Evolutionary conservation across 2,329 filamentous ascomycete species (phyloP).

Genomic region (Domatiomyces catenatus): DNA sequence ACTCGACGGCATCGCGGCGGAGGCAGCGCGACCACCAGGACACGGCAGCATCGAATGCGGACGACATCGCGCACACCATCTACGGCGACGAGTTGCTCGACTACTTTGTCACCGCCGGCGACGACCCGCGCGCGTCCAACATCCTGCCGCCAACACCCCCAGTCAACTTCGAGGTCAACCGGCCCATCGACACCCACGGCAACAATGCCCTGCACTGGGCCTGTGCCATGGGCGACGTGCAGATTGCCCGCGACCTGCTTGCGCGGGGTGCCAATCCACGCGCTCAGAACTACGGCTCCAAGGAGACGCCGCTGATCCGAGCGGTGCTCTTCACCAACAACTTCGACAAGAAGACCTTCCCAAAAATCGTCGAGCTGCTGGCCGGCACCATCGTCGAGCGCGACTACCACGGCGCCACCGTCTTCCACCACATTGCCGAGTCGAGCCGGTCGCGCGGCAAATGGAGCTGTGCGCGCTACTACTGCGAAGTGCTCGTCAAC

Average conservation of each 20-base stretch:
- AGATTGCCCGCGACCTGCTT: slow-evolving; percentile 77
- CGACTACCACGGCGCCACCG: slow-evolving; percentile 69
- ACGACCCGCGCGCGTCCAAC: slow-evolving; percentile 49
- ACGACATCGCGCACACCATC: slow-evolving; percentile 71
- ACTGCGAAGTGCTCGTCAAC: slow-evolving; percentile 80
- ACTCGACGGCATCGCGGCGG: slow-evolving; percentile 44
- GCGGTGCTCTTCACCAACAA: slow-evolving; percentile 95
- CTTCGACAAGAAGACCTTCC: slow-evolving; percentile 83
- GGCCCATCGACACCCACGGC: slow-evolving; percentile 80
- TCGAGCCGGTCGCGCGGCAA: slow-evolving; percentile 77
- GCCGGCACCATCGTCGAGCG: slow-evolving; percentile 64
- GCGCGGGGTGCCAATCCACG: slow-evolving; percentile 65
- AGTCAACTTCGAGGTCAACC: slow-evolving; percentile 71
- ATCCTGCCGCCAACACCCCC: slow-evolving; percentile 59
- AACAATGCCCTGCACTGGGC: slow-evolving; percentile 96
- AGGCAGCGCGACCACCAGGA: slow-evolving; percentile 58
- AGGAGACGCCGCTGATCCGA: slow-evolving; percentile 87
- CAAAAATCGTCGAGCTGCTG: slow-evolving; percentile 66
- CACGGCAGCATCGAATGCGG: slow-evolving; percentile 21
- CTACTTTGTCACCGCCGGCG: slow-evolving; percentile 81
- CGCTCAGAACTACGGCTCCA: slow-evolving; percentile 55
- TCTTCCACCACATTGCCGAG: slow-evolving; percentile 86
- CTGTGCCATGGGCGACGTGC: slow-evolving; percentile 88
- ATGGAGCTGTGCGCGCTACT: slow-evolving; percentile 80
- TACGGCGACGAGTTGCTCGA: slow-evolving; percentile 90